A percentile compares a stretch with the other conserved stretches of the same genome.
Conservation (phyloP, 2,329 filamentous ascomycete genomes). For the Corynespora cassiicola region DNA sequence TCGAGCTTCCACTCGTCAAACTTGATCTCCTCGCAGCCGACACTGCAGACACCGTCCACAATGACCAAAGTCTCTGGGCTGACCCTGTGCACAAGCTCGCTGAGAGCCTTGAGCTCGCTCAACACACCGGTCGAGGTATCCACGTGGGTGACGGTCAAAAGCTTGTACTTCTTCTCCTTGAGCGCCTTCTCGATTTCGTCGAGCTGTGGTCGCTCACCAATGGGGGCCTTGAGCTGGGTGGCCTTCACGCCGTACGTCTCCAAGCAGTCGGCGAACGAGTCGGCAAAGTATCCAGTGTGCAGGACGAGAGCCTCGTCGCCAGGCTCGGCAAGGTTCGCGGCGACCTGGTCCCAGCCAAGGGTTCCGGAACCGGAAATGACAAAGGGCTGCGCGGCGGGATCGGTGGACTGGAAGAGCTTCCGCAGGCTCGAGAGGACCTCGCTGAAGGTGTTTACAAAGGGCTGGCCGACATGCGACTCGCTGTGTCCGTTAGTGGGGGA, state of each 20-base stretch:
- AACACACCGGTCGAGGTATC: slow-evolving; percentile 97
- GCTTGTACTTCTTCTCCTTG: slow-evolving; percentile 90
- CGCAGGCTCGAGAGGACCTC: slow-evolving; percentile 87
- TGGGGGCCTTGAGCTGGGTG: slow-evolving; percentile 86
- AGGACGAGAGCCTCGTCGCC: slow-evolving; percentile 92
- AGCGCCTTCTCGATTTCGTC: slow-evolving; percentile 88
- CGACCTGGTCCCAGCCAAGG: slow-evolving; percentile 94
- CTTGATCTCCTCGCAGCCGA: slow-evolving; percentile 92
- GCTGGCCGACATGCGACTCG: slow-evolving; percentile 90
- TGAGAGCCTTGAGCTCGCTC: slow-evolving; percentile 84
- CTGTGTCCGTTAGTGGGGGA: slow-evolving; percentile 52
- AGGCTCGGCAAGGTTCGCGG: slow-evolving; percentile 88
- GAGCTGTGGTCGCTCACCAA: slow-evolving; percentile 86
- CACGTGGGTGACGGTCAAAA: slow-evolving; percentile 93
- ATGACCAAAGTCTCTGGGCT: slow-evolving; percentile 91
- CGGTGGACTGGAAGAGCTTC: slow-evolving; percentile 90
- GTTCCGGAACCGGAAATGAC: slow-evolving; percentile 94
- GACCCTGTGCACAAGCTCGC: slow-evolving; percentile 82
- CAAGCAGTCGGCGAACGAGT: slow-evolving; percentile 92
- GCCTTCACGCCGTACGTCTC: slow-evolving; percentile 88
- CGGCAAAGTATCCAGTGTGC: slow-evolving; percentile 96
- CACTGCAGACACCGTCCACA: slow-evolving; percentile 96
- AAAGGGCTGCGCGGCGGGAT: slow-evolving; percentile 85
- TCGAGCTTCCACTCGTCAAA: slow-evolving; percentile 97
- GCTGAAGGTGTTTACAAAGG: slow-evolving; percentile 89